Percentiles rank a stretch among this genome's conserved stretches.
phyloP scores from a whole-genome alignment of 1,139 yeast genomes.

The Pichia sp. region DNA sequence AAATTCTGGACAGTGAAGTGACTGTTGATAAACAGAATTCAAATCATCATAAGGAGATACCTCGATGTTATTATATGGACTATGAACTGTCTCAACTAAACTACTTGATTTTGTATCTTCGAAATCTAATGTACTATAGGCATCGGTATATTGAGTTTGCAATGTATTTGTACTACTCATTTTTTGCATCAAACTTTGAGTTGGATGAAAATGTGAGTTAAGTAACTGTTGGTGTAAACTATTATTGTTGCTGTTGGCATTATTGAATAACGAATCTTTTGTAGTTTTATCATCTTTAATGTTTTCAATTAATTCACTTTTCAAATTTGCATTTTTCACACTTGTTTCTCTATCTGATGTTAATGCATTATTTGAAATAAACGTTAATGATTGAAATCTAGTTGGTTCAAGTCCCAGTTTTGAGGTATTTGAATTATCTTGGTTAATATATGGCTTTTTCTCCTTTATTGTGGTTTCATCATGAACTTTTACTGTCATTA shows the following conservation, averaged over 20 bases:
- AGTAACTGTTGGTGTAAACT: neutral
- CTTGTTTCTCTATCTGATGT: conserved; percentile 11
- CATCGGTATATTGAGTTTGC: conserved; percentile 10
- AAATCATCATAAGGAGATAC: conserved; percentile 14
- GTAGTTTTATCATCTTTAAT: conserved; percentile 4
- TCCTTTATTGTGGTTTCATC: neutral
- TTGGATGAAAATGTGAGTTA: neutral
- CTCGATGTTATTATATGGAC: neutral
- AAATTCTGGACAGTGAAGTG: conserved; percentile 16
- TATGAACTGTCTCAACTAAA: neutral
- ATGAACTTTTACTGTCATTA: neutral
- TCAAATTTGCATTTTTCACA: conserved; percentile 18
- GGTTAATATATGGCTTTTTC: neutral
- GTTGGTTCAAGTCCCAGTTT: conserved; percentile 4
- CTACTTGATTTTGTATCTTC: conserved; percentile 4
- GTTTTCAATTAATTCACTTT: conserved; percentile 17
- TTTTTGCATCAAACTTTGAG: neutral
- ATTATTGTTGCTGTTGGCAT: neutral
- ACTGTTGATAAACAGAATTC: conserved; percentile 21
- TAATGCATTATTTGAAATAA: conserved; percentile 6
- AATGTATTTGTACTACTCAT: conserved; percentile 8
- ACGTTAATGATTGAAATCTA: conserved; percentile 16
- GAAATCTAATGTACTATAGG: conserved; percentile 7
- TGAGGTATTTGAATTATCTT: neutral
- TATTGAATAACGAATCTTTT: conserved; percentile 10